Evolutionary conservation across 208 protist genomes (phyloP).

Genomic region (Leishmania mexicana): DNA sequence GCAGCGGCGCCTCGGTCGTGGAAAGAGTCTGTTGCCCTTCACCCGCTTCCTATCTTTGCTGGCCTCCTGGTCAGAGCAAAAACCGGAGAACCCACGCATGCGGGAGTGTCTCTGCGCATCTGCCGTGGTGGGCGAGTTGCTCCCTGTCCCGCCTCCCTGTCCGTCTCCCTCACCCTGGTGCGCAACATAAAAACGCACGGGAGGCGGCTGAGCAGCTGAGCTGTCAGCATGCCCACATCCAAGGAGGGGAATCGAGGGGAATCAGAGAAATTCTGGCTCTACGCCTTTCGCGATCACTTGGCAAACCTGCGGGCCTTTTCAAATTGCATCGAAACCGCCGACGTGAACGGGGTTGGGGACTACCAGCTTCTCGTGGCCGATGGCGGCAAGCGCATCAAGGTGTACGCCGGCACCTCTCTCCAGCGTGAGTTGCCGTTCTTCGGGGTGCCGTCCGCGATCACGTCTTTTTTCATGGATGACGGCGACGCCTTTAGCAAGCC

Average conservation of each 20-base stretch:
- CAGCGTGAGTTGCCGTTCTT: conserved; percentile 80
- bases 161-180: no score
- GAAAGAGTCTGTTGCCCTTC: not conserved
- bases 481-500: conserved; percentile 53
- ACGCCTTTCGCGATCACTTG: conserved; percentile 91
- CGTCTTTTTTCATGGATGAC: conserved; percentile 80
- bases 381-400: conserved; percentile 74
- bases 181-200: not conserved
- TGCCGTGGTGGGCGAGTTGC: not conserved
- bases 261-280: conserved; percentile 86
- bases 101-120: not conserved
- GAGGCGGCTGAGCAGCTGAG: not conserved
- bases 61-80: not conserved
- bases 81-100: not conserved
- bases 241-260: conserved; percentile 4
- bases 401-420: conserved; percentile 86
- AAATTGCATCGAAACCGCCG: conserved; percentile 77
- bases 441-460: conserved; percentile 85
- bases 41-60: not conserved
- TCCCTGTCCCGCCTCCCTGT: not conserved
- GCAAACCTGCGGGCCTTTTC: conserved; percentile 79
- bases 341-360: conserved; percentile 93
- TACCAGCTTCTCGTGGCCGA: conserved; percentile 93
- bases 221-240: not conserved
- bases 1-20: not conserved